Evolutionary conservation across 441 rosid genomes (phyloP), one percentile per base, ranked within the genome.

Genomic region (Erysimum cheiri): DNA sequence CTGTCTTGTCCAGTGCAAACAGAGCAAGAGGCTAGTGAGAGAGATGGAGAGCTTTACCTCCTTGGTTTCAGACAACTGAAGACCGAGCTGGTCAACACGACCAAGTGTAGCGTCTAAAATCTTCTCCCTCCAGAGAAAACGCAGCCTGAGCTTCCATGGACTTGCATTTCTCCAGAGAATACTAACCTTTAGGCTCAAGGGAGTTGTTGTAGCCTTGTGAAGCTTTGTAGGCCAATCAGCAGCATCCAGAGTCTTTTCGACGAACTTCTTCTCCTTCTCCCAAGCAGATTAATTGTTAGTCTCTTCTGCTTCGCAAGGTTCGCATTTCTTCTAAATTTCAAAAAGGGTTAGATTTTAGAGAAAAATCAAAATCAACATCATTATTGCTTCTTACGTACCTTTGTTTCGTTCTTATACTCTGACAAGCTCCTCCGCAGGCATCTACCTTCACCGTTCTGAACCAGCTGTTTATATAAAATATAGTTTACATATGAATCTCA

Each of bases 391-490:
- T 32, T n/a, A n/a, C n/a, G n/a, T 77, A 89, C 93, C 87, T 80
- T 74, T 7, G 40, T n/a, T 65, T 22, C 44, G 26, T 75, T 66
- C 29, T 79, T 80, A 19, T 81, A 81, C 64, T 84, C 87, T 39
- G 87, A 72, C 69, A 77, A 75, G 35, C 32, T 67, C 54, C 70
- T 84, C 74, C 85, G 82, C 26, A 46, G 39, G 77, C 90, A 85
- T 65, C 77, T 90, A 60, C 77, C 91, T 44, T 82, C 91, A 5
- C 98, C 97, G 70, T 85, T 83, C 48, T 81, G 87, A 71, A 92
- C 96, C 87, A 86, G 84, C 98, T 95, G 67, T 62, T 7, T 52
- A 4, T 35, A 59, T 29, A 22, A 22, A 22, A 24, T 8, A 26
- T 14, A 40, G 15, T 50, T 31, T 40, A 36, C 60, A 17, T 31